These are phyloP conservation scores for Kickxella alabastrina DNA, from an alignment of 192 early-diverging fungal species.

Conservation along the genomic window DNA sequence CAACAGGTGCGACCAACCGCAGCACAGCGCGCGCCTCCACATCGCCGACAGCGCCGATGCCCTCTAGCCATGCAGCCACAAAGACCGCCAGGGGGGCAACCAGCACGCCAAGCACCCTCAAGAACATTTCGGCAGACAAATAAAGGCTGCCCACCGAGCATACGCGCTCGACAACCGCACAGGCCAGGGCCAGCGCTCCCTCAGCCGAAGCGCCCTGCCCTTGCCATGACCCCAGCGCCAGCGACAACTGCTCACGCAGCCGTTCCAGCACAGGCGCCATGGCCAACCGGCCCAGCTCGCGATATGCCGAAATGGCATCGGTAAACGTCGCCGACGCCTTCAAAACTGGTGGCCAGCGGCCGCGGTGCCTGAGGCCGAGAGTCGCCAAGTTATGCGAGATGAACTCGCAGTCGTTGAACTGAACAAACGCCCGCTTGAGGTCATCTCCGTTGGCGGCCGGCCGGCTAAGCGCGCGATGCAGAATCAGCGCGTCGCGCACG, in stretches of 20 bases:
- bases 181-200: slow-evolving; percentile 17
- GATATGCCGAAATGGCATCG: slow-evolving; percentile 35
- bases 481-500: slow-evolving; percentile 42
- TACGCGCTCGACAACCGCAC: slow-evolving; percentile 16
- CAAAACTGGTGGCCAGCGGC: slow-evolving; percentile 26
- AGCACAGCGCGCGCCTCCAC: slow-evolving; percentile 21
- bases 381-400: slow-evolving; percentile 36
- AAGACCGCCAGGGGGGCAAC: slow-evolving; percentile 7
- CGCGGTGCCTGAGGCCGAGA: slow-evolving; percentile 25
- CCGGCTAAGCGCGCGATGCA: slow-evolving; percentile 37
- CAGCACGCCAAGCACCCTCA: slow-evolving; percentile 24
- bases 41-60: slow-evolving; percentile 11
- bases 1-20: slow-evolving; percentile 16
- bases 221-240: slow-evolving; percentile 15
- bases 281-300: slow-evolving; percentile 18
- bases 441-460: not conserved
- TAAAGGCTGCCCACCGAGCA: slow-evolving; percentile 11
- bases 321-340: slow-evolving; percentile 30
- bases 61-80: slow-evolving; percentile 17
- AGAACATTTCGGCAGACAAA: slow-evolving; percentile 17
- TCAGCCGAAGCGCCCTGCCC: slow-evolving; percentile 12
- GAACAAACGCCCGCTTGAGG: slow-evolving; percentile 35
- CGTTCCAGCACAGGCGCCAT: slow-evolving; percentile 23
- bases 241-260: slow-evolving; percentile 6
- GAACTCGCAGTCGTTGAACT: slow-evolving; percentile 48